phyloP scores from a whole-genome alignment of 768 basidiomycete species.

The Leccinum olivaceopallidum region DNA sequence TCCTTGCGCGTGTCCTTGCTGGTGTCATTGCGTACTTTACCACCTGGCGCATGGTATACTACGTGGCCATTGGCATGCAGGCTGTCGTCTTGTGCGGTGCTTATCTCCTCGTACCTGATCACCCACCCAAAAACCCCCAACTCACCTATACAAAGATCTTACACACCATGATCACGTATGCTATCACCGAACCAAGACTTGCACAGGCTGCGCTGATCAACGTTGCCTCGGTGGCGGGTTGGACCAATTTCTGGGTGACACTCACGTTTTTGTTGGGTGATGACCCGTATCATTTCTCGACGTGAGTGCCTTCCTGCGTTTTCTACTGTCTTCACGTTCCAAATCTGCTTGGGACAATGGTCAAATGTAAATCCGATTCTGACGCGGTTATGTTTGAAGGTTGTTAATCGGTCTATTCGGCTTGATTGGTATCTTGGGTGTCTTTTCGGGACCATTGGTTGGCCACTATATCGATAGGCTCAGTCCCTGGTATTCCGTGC shows the following conservation, averaged over 20 bases:
- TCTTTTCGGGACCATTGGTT: conserved; percentile 30
- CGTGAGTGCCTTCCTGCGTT: conserved; percentile 18
- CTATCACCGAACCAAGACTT: conserved; percentile 43
- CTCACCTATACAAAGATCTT: conserved; percentile 38
- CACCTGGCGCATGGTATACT: conserved; percentile 43
- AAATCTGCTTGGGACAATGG: not conserved
- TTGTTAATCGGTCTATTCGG: conserved; percentile 49
- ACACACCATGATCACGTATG: conserved; percentile 40
- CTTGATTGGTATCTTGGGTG: conserved; percentile 44
- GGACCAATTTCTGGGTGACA: conserved; percentile 40
- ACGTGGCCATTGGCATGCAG: conserved; percentile 40
- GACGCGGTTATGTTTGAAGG: conserved; percentile 2
- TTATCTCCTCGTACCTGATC: conserved; percentile 41
- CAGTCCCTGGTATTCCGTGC: conserved; percentile 43
- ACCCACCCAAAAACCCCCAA: conserved; percentile 39
- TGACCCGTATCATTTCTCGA: conserved; percentile 40
- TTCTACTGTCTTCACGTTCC: not conserved
- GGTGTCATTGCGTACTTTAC: conserved; percentile 44
- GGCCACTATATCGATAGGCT: conserved; percentile 32
- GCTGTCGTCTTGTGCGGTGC: conserved; percentile 27
- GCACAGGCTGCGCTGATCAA: conserved; percentile 35
- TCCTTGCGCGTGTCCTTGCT: conserved; percentile 33
- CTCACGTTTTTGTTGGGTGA: conserved; percentile 48
- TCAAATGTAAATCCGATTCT: not conserved
- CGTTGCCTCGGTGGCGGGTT: conserved; percentile 32